Conservation (phyloP, 2,329 filamentous ascomycete genomes). For the Chrysosporium keratinophilum region DNA sequence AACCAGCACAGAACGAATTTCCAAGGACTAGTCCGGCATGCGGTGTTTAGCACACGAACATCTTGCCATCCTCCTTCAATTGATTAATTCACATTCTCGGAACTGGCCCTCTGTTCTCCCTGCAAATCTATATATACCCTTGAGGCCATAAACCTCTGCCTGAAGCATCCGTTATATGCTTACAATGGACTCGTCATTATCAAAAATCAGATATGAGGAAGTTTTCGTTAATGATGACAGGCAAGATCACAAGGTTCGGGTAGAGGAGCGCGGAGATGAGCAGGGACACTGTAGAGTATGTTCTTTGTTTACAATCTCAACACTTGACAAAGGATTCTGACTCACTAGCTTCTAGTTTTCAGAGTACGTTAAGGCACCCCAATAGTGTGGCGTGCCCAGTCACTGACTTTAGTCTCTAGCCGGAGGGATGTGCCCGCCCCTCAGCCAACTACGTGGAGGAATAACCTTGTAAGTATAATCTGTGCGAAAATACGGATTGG, state of each 20-base stretch:
- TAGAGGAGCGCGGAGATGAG: slow-evolving; percentile 15
- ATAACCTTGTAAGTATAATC: slow-evolving; percentile 31
- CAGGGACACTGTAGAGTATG: slow-evolving; percentile 23
- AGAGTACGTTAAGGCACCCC: neutral
- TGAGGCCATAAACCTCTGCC: too few species aligned
- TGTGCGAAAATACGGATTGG: slow-evolving; percentile 8
- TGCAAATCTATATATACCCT: too few species aligned
- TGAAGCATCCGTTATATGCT: neutral
- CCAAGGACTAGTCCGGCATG: neutral
- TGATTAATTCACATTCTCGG: neutral
- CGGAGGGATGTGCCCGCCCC: slow-evolving; percentile 24
- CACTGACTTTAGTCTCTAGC: slow-evolving; percentile 15
- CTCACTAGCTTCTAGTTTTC: slow-evolving; percentile 11
- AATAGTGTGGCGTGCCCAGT: neutral
- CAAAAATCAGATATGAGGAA: neutral
- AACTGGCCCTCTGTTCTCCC: neutral
- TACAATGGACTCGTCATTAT: neutral
- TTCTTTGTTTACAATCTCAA: slow-evolving; percentile 15
- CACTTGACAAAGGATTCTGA: neutral
- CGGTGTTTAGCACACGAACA: neutral
- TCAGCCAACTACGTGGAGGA: slow-evolving; percentile 32
- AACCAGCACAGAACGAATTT: neutral
- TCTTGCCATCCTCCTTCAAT: neutral
- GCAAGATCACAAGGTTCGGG: slow-evolving; percentile 10
- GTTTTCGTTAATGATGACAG: neutral